Percentiles rank a stretch among this genome's conserved stretches.
These are phyloP conservation scores for Globisporangium perplexum DNA, from an alignment of 352 stramenopile species.

Conservation along the genomic window DNA sequence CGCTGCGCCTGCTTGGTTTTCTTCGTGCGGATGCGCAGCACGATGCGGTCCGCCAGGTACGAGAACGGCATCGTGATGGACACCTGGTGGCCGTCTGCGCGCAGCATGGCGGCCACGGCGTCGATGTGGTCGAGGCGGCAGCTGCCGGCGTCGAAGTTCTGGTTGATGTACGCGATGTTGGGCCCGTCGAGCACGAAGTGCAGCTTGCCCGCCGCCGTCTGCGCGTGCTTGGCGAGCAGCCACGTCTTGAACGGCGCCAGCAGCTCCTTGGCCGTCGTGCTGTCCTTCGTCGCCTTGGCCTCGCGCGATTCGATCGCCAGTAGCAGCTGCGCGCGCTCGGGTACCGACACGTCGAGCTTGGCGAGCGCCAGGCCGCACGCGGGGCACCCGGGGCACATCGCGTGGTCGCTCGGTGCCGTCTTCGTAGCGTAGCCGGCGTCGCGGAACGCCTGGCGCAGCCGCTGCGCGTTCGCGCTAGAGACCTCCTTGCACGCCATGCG, in stretches of 20 bases:
- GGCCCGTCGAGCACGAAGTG: conserved; percentile 94
- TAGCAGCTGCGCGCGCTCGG: conserved; percentile 42
- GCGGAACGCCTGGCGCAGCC: conserved; percentile 36
- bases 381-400: conserved; percentile 31
- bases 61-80: conserved; percentile 70
- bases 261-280: conserved; percentile 44
- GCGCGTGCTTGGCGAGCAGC: conserved; percentile 35
- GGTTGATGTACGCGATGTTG: conserved; percentile 97
- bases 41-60: conserved; percentile 63
- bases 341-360: conserved; percentile 35
- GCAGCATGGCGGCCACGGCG: conserved; percentile 82
- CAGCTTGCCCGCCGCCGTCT: conserved; percentile 19
- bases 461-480: conserved; percentile 33
- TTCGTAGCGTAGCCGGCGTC: conserved; percentile 26
- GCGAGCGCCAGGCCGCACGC: conserved; percentile 31
- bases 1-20: conserved; percentile 38
- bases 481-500: conserved; percentile 52
- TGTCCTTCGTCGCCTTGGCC: conserved; percentile 30
- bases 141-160: conserved; percentile 91
- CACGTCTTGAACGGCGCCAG: conserved; percentile 61
- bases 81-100: conserved; percentile 64
- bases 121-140: conserved; percentile 96
- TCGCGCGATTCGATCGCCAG: conserved; percentile 49
- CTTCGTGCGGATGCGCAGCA: conserved; percentile 52
- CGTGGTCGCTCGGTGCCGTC: conserved; percentile 31